Evolutionary conservation across 2,329 filamentous ascomycete genomes (phyloP), one percentile per base, ranked within the genome.

Genomic region (Arthrocladium fulminans): DNA sequence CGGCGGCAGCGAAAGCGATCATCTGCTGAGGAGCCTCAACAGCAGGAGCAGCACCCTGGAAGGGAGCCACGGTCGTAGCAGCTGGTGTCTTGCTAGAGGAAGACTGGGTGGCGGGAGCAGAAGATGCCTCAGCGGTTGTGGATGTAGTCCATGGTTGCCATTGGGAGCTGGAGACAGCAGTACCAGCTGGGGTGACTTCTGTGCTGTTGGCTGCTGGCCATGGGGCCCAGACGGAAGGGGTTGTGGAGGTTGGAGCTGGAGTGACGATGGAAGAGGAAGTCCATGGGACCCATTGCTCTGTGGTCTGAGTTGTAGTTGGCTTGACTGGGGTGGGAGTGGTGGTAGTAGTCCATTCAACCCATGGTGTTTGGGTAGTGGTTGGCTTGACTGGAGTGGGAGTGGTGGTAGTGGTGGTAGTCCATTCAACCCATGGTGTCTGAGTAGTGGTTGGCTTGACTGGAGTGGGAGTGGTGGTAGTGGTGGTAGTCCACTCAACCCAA

Each of bases 1-100:
- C n/a, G 19, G 44, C 44, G n/a, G 32, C 44, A 10, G 44, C 44
- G 30, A 39, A 20, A 8, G 34, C 23, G 19, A 39, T 27, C 23
- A 47, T 15, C 19, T 47, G 34, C 34, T 37, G 17, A 13, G 44
- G 34, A 25, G 19, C 44, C 34, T 47, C 19, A 27, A 29, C 15
- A 7, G 44, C 15, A 17, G 24, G 19, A 20, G 44, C 44, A n/a
- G 32, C 32, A 34, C 32, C 34, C 9, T 8, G 3, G 44, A n/a
- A 39, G 13, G 44, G 32, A 39, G 32, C 23, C 5, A 24, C 32
- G 20, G 44, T 24, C 15, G 17, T 37, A 3, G 27, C 4, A 34
- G 32, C 22, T 32, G 23, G 23, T 30, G 41, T 32, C 12, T 20
- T 23, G 39, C 20, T 25, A 10, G 39, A 25, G 22, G 37, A 40